These are phyloP conservation scores for Coniochaeta hoffmannii DNA, from an alignment of 2,329 filamentous ascomycete genomes.

Conservation along the genomic window DNA sequence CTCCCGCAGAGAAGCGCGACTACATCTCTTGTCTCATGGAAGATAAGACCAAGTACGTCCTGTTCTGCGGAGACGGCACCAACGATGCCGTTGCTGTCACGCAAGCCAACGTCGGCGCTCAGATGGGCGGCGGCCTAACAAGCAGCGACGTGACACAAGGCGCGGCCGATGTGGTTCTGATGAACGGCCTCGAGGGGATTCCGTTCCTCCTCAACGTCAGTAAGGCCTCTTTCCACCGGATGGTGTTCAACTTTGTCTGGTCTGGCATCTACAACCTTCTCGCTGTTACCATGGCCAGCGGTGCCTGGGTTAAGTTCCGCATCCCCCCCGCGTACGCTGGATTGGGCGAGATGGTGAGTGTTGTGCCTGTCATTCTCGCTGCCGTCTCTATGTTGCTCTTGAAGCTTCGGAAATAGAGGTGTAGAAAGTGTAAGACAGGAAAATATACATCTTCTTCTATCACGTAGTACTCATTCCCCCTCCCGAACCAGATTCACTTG, in stretches of 20 bases:
- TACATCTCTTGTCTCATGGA: constrained; percentile 33
- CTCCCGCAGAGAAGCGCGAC: constrained; percentile 36
- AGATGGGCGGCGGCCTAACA: constrained; percentile 34
- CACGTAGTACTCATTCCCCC: too few relatives aligned
- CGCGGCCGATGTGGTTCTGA: constrained; percentile 64
- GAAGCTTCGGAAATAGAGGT: too few relatives aligned
- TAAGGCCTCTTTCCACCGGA: constrained; percentile 34
- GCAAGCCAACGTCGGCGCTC: constrained; percentile 62
- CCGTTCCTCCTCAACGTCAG: constrained; percentile 50
- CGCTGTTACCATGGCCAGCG: constrained; percentile 59
- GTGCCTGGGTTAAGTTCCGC: constrained; percentile 40
- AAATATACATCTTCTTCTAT: too few relatives aligned
- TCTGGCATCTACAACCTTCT: constrained; percentile 62
- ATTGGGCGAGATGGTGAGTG: constrained; percentile 66
- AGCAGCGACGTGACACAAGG: constrained; percentile 51
- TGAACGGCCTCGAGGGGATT: constrained; percentile 44
- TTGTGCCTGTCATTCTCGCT: constrained; percentile 55
- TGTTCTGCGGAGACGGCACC: constrained; percentile 73
- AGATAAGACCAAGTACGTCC: constrained; percentile 30
- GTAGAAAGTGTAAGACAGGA: too few relatives aligned
- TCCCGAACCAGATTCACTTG: too few relatives aligned
- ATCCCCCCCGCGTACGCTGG: constrained; percentile 58
- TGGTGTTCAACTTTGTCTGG: constrained; percentile 65
- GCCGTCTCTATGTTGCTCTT: too few relatives aligned
- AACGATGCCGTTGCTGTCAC: constrained; percentile 71